Evolutionary conservation across 169 alveolate species (phyloP).

Genomic region (Cryptosporidium bovis): DNA sequence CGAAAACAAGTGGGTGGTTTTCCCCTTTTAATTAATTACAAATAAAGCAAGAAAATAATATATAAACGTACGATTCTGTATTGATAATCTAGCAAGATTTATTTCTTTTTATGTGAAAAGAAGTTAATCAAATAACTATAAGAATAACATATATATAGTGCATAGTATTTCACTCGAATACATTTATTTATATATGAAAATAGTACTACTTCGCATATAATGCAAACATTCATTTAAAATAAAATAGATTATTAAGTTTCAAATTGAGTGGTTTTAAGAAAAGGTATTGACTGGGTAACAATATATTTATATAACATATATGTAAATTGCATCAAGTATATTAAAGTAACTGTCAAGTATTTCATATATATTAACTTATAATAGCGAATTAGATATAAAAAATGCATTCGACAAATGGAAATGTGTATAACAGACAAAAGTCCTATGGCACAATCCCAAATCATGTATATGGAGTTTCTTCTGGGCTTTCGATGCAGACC

Average conservation of each 20-base stretch:
- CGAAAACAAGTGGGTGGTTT: no score
- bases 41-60: no score
- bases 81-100: not conserved
- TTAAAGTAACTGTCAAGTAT: not conserved
- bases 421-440: slow-evolving; percentile 63
- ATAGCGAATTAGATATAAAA: not conserved
- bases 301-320: not conserved
- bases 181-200: no score
- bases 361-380: not conserved
- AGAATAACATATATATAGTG: not conserved
- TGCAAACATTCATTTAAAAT: not conserved
- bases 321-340: not conserved
- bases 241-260: not conserved
- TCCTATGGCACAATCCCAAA: slow-evolving; percentile 33
- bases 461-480: slow-evolving; percentile 29
- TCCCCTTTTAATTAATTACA: no score
- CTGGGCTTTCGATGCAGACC: slow-evolving; percentile 70
- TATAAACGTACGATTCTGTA: not conserved
- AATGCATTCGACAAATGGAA: slow-evolving; percentile 33
- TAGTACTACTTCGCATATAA: not conserved
- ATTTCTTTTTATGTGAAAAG: not conserved
- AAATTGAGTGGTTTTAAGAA: not conserved
- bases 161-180: not conserved
- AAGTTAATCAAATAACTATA: slow-evolving; percentile 1
- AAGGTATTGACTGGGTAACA: not conserved